phyloP scores from a whole-genome alignment of 768 basidiomycete species.

The Chalciporus chontae region DNA sequence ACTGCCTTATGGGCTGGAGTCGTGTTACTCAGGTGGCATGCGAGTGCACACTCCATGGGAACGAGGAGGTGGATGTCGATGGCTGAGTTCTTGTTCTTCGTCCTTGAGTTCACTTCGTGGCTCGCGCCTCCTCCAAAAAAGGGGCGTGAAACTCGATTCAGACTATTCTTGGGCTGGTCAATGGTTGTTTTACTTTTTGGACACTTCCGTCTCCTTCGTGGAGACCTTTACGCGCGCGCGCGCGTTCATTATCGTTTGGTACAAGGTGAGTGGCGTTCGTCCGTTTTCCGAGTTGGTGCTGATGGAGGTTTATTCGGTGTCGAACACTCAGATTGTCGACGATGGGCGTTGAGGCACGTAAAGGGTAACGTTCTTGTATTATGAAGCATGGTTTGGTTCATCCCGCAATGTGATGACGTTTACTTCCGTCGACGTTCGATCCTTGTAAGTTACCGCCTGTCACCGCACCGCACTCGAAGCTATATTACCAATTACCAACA shows the following conservation, averaged over 20 bases:
- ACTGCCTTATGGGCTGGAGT: neutral
- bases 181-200: constrained; percentile 13
- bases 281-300: neutral
- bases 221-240: constrained; percentile 5
- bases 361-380: neutral
- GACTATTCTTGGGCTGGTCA: too few relatives aligned
- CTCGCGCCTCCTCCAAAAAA: too few relatives aligned
- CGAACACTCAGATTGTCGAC: neutral
- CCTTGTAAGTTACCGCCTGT: too few relatives aligned
- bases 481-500: too few relatives aligned
- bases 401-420: neutral
- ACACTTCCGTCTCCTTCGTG: constrained; percentile 12
- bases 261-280: neutral
- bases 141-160: too few relatives aligned
- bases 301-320: neutral
- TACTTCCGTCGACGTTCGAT: neutral
- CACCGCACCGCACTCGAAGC: neutral
- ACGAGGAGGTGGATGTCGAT: constrained; percentile 17
- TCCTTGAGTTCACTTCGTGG: constrained; percentile 21
- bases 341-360: neutral
- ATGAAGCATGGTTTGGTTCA: neutral
- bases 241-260: neutral
- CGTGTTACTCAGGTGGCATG: neutral
- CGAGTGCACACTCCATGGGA: constrained; percentile 14
- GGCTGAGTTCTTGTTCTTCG: constrained; percentile 5